Base-by-base conservation (phyloP, 2,329 filamentous ascomycete species). In the Cladobotryum mycophilum region DNA sequence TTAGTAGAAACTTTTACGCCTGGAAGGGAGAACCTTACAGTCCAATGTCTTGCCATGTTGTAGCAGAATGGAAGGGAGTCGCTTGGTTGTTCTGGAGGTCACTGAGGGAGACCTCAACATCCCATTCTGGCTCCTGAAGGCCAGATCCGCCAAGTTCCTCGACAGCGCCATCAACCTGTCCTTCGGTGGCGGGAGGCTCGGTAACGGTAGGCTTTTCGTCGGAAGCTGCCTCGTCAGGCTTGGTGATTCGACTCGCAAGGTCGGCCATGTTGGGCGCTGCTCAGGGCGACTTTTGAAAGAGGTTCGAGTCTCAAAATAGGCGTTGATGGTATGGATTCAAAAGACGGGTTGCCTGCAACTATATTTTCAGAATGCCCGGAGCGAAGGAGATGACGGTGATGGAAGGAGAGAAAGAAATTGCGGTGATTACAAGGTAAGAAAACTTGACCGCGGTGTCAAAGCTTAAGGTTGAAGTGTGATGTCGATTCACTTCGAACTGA, bases 91-190 rank as follows among this genome's bases (percentile, higher is more conserved):
- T 81, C 70, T 96, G 90, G 48, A 96, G 78, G 64, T 96, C 90
- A 61, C 86, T 91, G 53, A 97, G 80, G 69, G 92, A 93, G 60
- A 99, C 89, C 64, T 96, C 86, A 58, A 99, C 92, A 58, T 93
- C 86, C 70, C 87, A 95, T 52, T 87, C 84, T 4, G 84, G 83
- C 67, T 96, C 88, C 43, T 80, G 68, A 25, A 84, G 72, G 44
- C 73, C 75, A 37, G 81, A 81, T 49, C 77, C 80, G 37, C 68
- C 67, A 17, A 67, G 59, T 22, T 58, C 54, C 43, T 68, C 66
- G 36, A 64, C 60, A 42, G 67, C 60, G 44, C 67, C 69, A 45
- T 75, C 68, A 18, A 62, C 54, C 59, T 72, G 68, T n/a, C 61
- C 63, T 42, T 56, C 59, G 20, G 60, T 52, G 4, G 51, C 56